Evolutionary conservation across 176 grass and related monocot species (phyloP).

Genomic region (Musa acuminata): DNA sequence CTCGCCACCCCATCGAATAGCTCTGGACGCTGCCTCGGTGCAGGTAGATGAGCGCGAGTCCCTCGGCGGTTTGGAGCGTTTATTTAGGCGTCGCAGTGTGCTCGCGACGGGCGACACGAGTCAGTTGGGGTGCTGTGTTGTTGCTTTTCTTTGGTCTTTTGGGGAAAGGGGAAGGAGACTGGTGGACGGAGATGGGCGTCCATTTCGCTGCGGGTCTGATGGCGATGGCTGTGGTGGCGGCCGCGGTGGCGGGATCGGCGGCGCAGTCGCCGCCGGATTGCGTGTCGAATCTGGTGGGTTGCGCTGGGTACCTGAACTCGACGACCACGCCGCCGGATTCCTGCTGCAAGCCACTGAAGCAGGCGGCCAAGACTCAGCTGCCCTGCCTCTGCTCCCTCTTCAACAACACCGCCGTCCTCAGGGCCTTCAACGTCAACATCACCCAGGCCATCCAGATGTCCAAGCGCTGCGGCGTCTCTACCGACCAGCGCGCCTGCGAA

Average conservation of each 20-base stretch:
- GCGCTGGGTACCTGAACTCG: slow-evolving; percentile 6
- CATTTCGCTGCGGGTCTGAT: neutral
- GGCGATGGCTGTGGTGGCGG: neutral
- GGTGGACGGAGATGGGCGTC: neutral
- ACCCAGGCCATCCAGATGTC: neutral
- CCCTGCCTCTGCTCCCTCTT: slow-evolving; percentile 16
- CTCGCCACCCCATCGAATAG: too few relatives aligned
- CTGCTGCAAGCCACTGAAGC: slow-evolving; percentile 13
- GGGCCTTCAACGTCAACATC: neutral
- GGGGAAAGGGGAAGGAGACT: too few relatives aligned
- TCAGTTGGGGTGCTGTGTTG: too few relatives aligned
- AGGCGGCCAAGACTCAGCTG: neutral
- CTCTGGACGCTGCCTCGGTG: too few relatives aligned
- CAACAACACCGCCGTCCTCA: neutral
- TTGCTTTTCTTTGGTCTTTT: too few relatives aligned
- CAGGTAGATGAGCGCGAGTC: too few relatives aligned
- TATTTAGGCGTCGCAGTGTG: too few relatives aligned
- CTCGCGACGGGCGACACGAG: too few relatives aligned
- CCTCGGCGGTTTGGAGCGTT: too few relatives aligned
- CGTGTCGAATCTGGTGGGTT: slow-evolving; percentile 3
- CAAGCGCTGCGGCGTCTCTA: neutral
- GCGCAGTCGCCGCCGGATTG: neutral
- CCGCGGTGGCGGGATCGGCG: neutral
- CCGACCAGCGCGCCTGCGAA: neutral
- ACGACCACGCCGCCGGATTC: slow-evolving; percentile 5